These are phyloP conservation scores for Claviceps sp. DNA, from an alignment of 2,329 filamentous ascomycete genomes.

Conservation along the genomic window DNA sequence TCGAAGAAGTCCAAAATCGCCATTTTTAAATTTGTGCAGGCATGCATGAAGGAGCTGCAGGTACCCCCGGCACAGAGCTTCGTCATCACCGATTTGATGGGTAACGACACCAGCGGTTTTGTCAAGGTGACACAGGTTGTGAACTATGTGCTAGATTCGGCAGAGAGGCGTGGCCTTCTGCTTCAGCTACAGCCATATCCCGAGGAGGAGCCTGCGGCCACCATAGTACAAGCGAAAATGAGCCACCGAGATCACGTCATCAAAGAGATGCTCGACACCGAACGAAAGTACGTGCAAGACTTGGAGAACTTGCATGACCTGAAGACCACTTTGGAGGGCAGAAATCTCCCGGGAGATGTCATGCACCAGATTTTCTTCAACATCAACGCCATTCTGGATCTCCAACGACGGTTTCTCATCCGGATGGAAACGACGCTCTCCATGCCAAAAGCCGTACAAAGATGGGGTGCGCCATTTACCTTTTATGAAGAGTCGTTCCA, in stretches of 20 bases:
- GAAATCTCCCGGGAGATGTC: conserved; percentile 73
- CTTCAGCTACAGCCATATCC: conserved; percentile 44
- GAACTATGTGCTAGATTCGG: conserved; percentile 78
- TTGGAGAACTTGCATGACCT: conserved; percentile 85
- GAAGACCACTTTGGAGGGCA: conserved; percentile 81
- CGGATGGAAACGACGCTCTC: conserved; percentile 92
- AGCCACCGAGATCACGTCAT: conserved; percentile 76
- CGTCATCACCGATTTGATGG: conserved; percentile 80
- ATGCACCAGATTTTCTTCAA: conserved; percentile 95
- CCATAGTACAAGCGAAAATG: conserved; percentile 48
- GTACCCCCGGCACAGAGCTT: conserved; percentile 77
- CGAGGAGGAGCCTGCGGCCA: conserved; percentile 35
- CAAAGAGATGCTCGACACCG: conserved; percentile 82
- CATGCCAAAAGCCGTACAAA: conserved; percentile 59
- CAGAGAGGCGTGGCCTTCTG: conserved; percentile 66
- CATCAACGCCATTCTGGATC: conserved; percentile 86
- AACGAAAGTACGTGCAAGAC: conserved; percentile 96
- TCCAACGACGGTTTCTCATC: conserved; percentile 89
- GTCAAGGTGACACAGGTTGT: conserved; percentile 93
- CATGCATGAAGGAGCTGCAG: conserved; percentile 69
- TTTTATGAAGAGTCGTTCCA: conserved; percentile 76
- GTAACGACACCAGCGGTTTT: conserved; percentile 91
- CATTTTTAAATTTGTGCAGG: conserved; percentile 84
- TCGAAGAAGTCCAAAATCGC: conserved; percentile 74
- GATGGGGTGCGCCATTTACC: conserved; percentile 90